Conservation (phyloP, 768 basidiomycete genomes). For the Leccinum rimulosum region DNA sequence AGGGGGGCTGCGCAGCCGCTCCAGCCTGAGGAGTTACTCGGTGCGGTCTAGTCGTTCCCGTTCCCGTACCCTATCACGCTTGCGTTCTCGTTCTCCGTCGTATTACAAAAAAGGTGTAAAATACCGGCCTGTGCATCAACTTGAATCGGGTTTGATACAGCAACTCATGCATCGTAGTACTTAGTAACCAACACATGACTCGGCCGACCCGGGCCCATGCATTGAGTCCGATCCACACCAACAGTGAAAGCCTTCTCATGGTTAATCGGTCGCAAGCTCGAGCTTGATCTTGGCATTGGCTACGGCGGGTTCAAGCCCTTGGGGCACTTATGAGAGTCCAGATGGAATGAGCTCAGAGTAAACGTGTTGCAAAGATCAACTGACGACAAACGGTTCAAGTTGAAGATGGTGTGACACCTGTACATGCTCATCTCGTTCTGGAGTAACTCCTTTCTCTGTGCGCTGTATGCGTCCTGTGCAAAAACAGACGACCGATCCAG, state of each 20-base stretch:
- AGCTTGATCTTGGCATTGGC: constrained; percentile 91
- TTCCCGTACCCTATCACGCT: constrained; percentile 36
- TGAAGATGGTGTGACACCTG: constrained; percentile 69
- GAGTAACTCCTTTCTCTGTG: constrained; percentile 83
- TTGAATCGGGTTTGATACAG: background rate
- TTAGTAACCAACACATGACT: background rate
- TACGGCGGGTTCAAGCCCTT: constrained; percentile 93
- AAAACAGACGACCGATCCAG: background rate
- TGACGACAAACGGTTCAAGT: constrained; percentile 80
- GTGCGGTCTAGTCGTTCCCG: constrained; percentile 68
- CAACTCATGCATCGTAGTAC: background rate
- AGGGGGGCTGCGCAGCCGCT: constrained; percentile 55
- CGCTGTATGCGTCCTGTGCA: constrained; percentile 67
- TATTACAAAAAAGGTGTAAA: constrained; percentile 38
- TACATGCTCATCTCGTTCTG: constrained; percentile 97
- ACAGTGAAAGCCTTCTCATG: too few species aligned
- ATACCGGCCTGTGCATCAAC: background rate
- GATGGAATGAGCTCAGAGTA: background rate
- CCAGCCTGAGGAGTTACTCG: constrained; percentile 57
- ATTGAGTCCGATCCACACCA: background rate
- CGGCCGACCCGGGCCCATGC: background rate
- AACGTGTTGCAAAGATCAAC: background rate
- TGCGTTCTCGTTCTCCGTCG: constrained; percentile 47
- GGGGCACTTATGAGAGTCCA: constrained; percentile 92
- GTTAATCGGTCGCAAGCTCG: too few species aligned